Evolutionary conservation across 2,329 filamentous ascomycete species (phyloP), one percentile per base, ranked within the genome.

Genomic region (Rutstroemia sp.): DNA sequence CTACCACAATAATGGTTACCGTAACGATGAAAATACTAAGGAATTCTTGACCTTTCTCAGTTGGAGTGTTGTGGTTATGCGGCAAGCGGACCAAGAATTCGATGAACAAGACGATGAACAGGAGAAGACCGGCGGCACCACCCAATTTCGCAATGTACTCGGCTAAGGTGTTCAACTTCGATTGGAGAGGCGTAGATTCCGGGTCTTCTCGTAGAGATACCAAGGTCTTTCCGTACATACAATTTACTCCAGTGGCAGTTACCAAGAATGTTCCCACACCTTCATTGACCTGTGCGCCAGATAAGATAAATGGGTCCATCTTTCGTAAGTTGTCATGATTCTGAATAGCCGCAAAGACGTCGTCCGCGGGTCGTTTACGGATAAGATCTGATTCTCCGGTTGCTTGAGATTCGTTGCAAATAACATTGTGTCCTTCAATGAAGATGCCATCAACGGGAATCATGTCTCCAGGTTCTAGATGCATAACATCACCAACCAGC

Each of bases 61-160:
- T 73, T 1, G 82, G 73, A 0, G 73, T 70, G 0, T 62, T 69
- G 23, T 64, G 51, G 62, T 80, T 83, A 21, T 72, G 65, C 3
- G 79, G 78, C 6, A 91, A 75, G 17, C 78, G 71, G 30, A 80
- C 86, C 21, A 88, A 70, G 67, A 91, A 92, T 64, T 89, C 87
- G 75, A 92, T 90, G 65, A 92, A 82, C 7, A 91, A 75, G 6
- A 91, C 86, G 50, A 90, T 74, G 67, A 92, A 92, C n/a, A 92
- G 76, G 9, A 92, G 71, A 16, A 89, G 72, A 54, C 87, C 88
- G 48, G 88, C 84, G 58, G 81, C 81, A 62, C 85, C 82, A 72
- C 85, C 85, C 44, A 88, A 77, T 67, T 88, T 88, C n/a, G 85
- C 85, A 64, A 92, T 90, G 65, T 90, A 87, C 64, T 89, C 88